A percentile compares a stretch with the other conserved stretches of the same genome.
Conservation (phyloP, 1,284 basidiomycete species). For the Moniliella sp. region DNA sequence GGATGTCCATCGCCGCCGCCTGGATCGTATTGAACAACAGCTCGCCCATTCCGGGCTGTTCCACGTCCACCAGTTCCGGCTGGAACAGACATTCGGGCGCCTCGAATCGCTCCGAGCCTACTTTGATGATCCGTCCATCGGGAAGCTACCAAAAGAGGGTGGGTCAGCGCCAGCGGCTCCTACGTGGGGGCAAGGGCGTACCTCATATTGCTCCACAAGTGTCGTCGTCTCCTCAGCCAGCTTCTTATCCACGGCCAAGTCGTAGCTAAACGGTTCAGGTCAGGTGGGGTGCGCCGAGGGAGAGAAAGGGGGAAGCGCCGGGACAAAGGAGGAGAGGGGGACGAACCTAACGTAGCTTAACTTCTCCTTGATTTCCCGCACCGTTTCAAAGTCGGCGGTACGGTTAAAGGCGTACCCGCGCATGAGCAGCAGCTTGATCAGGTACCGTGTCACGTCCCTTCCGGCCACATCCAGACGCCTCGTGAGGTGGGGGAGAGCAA, state of each 20-base stretch:
- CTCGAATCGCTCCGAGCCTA: conserved; percentile 94
- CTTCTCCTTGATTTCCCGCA: conserved; percentile 94
- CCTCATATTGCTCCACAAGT: conserved; percentile 83
- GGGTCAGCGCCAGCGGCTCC: background rate
- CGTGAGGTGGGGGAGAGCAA: conserved; percentile 78
- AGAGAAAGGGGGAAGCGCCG: background rate
- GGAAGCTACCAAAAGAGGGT: conserved; percentile 48
- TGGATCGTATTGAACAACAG: conserved; percentile 94
- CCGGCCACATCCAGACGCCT: conserved; percentile 77
- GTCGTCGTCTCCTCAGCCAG: conserved; percentile 89
- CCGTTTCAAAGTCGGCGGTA: conserved; percentile 96
- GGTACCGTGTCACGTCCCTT: conserved; percentile 85
- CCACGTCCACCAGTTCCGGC: conserved; percentile 85
- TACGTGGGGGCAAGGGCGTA: conserved; percentile 36
- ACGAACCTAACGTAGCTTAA: conserved; percentile 76
- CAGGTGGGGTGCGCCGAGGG: background rate
- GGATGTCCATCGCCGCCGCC: conserved; percentile 66
- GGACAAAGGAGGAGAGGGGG: background rate
- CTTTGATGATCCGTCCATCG: conserved; percentile 85
- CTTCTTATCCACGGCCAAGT: conserved; percentile 77
- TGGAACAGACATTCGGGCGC: conserved; percentile 99
- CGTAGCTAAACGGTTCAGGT: conserved; percentile 41
- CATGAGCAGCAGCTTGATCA: conserved; percentile 94
- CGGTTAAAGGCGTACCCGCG: conserved; percentile 97
- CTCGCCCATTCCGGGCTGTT: conserved; percentile 90